These are phyloP conservation scores for Fusarium tanahbumbuense DNA, from an alignment of 2,329 filamentous ascomycete genomes.

Conservation along the genomic window DNA sequence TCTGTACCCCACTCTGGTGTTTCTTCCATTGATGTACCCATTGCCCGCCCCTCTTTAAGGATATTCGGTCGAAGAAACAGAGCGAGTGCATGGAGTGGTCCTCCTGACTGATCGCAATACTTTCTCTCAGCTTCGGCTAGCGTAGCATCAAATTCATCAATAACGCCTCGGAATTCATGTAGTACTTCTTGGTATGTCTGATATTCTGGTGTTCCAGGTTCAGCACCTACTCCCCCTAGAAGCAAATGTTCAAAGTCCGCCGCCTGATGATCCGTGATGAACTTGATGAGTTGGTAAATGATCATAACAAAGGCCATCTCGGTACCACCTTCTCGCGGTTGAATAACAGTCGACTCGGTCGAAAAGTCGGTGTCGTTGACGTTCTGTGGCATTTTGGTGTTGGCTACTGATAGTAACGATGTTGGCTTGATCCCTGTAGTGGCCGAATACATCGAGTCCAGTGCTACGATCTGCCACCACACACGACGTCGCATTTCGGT, in stretches of 20 bases:
- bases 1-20: slow-evolving; percentile 18
- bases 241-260: slow-evolving; percentile 9
- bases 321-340: neutral
- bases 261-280: neutral
- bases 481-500: slow-evolving; percentile 18
- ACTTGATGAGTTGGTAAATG: neutral
- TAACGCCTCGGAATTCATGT: neutral
- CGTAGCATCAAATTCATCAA: neutral
- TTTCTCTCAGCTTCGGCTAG: neutral
- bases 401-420: neutral
- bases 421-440: slow-evolving; percentile 18
- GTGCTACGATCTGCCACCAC: slow-evolving; percentile 18
- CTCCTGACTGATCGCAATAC: slow-evolving; percentile 8
- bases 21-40: slow-evolving; percentile 4
- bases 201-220: slow-evolving; percentile 6
- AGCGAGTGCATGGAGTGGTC: neutral
- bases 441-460: slow-evolving; percentile 17
- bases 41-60: neutral
- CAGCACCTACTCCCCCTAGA: neutral
- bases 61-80: neutral
- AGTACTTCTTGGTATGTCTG: neutral
- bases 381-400: slow-evolving; percentile 2
- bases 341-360: neutral
- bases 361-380: slow-evolving; percentile 13
- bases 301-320: slow-evolving; percentile 13